A percentile compares a stretch with the other conserved stretches of the same genome.
Conservation (phyloP, 139 green algal genomes). For the Coccomyxa sp. region DNA sequence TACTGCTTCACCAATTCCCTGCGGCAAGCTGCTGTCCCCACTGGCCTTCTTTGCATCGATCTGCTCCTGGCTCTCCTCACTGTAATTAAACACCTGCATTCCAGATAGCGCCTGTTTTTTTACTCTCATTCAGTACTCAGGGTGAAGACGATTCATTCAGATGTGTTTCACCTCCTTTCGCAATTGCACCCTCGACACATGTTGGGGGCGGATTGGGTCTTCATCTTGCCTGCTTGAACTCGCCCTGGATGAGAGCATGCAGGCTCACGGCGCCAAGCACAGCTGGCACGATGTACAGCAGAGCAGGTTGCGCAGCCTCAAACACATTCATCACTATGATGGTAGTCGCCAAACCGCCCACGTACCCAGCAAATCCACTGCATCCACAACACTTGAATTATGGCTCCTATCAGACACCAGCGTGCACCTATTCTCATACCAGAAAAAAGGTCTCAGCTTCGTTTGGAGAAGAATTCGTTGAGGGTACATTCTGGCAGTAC, state of each 20-base stretch:
- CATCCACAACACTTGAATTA: background rate
- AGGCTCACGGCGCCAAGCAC: conserved; percentile 66
- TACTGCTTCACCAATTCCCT: too few relatives aligned
- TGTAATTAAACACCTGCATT: background rate
- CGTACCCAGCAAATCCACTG: conserved; percentile 80
- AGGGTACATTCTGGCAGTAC: background rate
- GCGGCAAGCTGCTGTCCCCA: too few relatives aligned
- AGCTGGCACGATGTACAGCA: conserved; percentile 97
- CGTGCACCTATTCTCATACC: background rate
- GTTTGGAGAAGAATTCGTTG: background rate
- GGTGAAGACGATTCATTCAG: background rate
- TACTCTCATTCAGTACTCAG: background rate
- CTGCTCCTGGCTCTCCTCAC: background rate
- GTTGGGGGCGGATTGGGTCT: too few relatives aligned
- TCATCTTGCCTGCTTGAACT: conserved; percentile 13
- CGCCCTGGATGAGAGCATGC: conserved; percentile 39
- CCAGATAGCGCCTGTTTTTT: background rate
- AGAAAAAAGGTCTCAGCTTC: background rate
- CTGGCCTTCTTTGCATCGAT: background rate
- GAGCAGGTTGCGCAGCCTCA: conserved; percentile 86
- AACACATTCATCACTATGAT: conserved; percentile 98
- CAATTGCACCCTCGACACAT: too few relatives aligned
- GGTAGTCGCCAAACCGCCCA: conserved; percentile 74
- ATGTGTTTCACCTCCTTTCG: background rate
- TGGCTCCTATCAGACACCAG: background rate